These are phyloP conservation scores for Apiotrichum domesticum DNA, from an alignment of 1,284 basidiomycete species.

Conservation along the genomic window DNA sequence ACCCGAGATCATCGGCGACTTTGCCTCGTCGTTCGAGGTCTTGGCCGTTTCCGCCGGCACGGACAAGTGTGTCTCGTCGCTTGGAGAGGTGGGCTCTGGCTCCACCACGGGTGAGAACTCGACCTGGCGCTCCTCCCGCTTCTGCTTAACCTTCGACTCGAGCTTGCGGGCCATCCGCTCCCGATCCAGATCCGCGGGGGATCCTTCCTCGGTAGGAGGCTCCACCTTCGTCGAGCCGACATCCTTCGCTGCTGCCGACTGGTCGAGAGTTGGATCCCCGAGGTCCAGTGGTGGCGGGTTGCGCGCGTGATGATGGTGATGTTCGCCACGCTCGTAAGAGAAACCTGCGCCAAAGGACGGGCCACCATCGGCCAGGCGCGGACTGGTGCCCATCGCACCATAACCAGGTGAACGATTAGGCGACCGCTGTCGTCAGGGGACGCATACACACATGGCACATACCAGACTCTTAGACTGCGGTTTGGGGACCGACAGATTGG, in stretches of 20 bases:
- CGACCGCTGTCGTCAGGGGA: slow-evolving; percentile 3
- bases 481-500: too few relatives aligned
- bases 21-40: neutral
- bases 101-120: too few relatives aligned
- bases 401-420: slow-evolving; percentile 11
- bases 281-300: slow-evolving; percentile 39
- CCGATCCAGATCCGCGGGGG: neutral
- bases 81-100: too few relatives aligned
- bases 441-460: neutral
- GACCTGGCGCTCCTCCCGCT: too few relatives aligned
- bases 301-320: neutral
- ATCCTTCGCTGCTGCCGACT: neutral
- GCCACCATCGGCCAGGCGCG: slow-evolving; percentile 13
- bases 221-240: neutral
- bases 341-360: neutral
- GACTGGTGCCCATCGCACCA: slow-evolving; percentile 32
- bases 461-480: too few relatives aligned
- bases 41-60: too few relatives aligned
- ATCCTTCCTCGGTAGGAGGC: neutral
- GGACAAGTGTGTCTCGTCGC: too few relatives aligned
- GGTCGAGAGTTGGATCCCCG: slow-evolving; percentile 23
- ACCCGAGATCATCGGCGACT: neutral
- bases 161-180: too few relatives aligned
- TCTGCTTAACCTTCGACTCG: too few relatives aligned
- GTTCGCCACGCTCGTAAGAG: neutral